A percentile compares a stretch with the other conserved stretches of the same genome.
phyloP scores from a whole-genome alignment of 768 basidiomycete species.

The Erythrobasidium yunnanense region DNA sequence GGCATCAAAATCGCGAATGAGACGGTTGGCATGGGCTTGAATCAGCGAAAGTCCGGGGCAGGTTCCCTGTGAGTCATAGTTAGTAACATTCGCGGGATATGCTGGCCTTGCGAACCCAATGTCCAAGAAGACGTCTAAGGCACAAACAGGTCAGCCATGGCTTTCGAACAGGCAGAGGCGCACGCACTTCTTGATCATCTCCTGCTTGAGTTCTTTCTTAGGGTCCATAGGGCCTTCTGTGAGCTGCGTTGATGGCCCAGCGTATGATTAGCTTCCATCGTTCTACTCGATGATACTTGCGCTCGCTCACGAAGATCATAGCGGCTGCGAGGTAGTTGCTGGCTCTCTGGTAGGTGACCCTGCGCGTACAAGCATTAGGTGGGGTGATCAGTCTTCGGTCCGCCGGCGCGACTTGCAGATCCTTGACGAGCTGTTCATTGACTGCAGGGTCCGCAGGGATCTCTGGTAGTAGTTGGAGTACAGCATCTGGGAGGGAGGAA shows the following conservation, averaged over 20 bases:
- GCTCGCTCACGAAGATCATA: constrained; percentile 29
- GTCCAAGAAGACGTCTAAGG: constrained; percentile 23
- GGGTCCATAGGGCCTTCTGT: constrained; percentile 20
- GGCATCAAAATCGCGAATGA: constrained; percentile 42
- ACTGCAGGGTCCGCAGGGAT: neutral
- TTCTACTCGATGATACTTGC: neutral
- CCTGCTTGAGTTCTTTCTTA: constrained; percentile 28
- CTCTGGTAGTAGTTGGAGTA: too few species aligned
- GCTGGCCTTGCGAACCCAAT: neutral
- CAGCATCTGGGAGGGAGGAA: constrained; percentile 12
- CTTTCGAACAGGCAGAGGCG: neutral
- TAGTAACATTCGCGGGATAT: neutral
- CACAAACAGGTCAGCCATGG: neutral
- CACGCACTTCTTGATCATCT: constrained; percentile 31
- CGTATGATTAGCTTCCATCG: neutral
- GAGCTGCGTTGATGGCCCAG: neutral
- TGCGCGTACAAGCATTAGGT: neutral
- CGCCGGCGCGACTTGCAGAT: neutral
- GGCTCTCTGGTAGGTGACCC: constrained; percentile 8
- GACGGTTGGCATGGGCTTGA: constrained; percentile 56
- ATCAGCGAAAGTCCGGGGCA: constrained; percentile 65
- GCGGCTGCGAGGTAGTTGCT: constrained; percentile 29
- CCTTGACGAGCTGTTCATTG: constrained; percentile 1
- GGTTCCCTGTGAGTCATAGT: constrained; percentile 36
- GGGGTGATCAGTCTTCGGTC: neutral